A percentile compares a stretch with the other conserved stretches of the same genome.
Conservation (phyloP, 1,139 yeast species). For the Hemisphaericaspora subhashii region DNA sequence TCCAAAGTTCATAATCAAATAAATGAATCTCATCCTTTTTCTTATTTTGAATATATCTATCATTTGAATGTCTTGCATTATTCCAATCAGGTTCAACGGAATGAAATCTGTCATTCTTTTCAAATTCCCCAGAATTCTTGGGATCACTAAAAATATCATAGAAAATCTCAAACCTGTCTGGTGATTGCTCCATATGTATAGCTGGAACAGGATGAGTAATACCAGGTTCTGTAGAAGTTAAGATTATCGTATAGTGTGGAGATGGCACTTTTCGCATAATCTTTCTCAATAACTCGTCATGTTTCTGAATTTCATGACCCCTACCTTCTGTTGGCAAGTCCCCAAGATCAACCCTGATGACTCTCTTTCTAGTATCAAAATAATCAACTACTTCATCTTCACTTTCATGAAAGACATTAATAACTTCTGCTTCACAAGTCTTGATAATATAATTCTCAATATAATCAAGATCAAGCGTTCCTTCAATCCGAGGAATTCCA, state of each 20-base stretch:
- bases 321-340: conserved; percentile 37
- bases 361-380: conserved; percentile 60
- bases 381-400: conserved; percentile 46
- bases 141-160: conserved; percentile 48
- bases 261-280: conserved; percentile 67
- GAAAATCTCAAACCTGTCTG: conserved; percentile 41
- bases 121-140: conserved; percentile 49
- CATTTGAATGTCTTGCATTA: conserved; percentile 32
- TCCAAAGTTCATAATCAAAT: conserved; percentile 40
- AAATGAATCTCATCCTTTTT: conserved; percentile 38
- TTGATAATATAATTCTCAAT: conserved; percentile 42
- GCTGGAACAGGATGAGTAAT: conserved; percentile 35
- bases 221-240: conserved; percentile 34
- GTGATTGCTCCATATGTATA: conserved; percentile 26
- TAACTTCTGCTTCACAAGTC: conserved; percentile 50
- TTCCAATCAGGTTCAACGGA: conserved; percentile 37
- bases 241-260: conserved; percentile 57
- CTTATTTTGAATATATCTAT: conserved; percentile 32
- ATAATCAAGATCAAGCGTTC: conserved; percentile 46
- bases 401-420: conserved; percentile 37
- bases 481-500: conserved; percentile 55
- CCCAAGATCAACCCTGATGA: conserved; percentile 56
- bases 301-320: conserved; percentile 18
- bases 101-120: conserved; percentile 49
- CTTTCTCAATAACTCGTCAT: conserved; percentile 54